Evolutionary conservation across 2,329 filamentous ascomycete genomes (phyloP).

Genomic region (Dactylellina sp.): DNA sequence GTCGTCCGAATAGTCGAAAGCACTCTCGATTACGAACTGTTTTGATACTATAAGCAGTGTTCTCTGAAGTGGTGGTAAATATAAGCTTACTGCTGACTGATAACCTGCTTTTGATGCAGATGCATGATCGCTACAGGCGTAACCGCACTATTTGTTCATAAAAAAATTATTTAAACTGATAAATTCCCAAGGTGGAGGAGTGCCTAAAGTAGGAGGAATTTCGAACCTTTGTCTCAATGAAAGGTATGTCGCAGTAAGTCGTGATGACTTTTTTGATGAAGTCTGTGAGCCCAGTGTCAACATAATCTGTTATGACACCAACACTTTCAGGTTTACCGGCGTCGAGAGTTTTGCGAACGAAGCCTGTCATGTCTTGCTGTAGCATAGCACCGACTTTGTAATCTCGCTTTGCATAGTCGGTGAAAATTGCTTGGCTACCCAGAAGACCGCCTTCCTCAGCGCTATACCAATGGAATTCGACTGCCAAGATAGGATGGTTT

Average conservation of each 20-base stretch:
- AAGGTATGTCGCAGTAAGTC: conserved; percentile 88
- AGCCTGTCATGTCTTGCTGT: conserved; percentile 98
- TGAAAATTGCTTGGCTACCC: conserved; percentile 90
- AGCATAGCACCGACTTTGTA: conserved; percentile 93
- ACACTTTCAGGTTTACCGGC: conserved; percentile 85
- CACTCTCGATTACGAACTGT: conserved; percentile 79
- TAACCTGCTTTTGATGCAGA: conserved; percentile 76
- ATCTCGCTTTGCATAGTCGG: conserved; percentile 77
- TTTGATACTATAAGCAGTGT: conserved; percentile 66
- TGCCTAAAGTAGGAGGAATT: no score
- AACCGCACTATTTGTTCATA: conserved; percentile 70
- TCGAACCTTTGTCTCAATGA: conserved; percentile 74
- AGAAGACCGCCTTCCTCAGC: conserved; percentile 89
- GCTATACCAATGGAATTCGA: conserved; percentile 98
- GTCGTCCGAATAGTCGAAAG: conserved; percentile 74
- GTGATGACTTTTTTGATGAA: conserved; percentile 92
- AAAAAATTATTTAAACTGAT: neutral
- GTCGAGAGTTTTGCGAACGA: conserved; percentile 82
- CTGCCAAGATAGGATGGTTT: conserved; percentile 72
- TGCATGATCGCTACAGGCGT: conserved; percentile 76
- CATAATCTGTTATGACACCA: conserved; percentile 91
- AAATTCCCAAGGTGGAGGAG: no score
- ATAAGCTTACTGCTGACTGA: conserved; percentile 67
- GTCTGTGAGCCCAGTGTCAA: conserved; percentile 81
- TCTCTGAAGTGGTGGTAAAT: neutral